Evolutionary conservation across 768 basidiomycete genomes (phyloP), one percentile per base, ranked within the genome.

Genomic region (Cyclocybe cylindracea): DNA sequence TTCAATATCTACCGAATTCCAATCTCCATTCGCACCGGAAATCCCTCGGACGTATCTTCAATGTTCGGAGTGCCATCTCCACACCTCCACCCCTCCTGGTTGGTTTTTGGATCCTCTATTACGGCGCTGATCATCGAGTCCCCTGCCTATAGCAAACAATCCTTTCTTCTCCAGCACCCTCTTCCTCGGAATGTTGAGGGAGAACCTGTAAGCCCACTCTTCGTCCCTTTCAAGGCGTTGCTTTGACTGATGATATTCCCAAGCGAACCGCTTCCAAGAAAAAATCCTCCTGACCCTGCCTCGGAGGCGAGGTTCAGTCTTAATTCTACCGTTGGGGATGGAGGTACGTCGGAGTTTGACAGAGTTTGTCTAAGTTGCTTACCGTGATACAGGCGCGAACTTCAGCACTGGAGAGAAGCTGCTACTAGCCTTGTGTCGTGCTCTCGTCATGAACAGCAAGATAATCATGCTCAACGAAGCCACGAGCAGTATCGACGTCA

Each of bases 401-500:
- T 85, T 78, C 61, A 83, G 80, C 53, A 82, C 80, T 2, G 86
- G 86, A 13, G 86, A 87, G 65, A 80, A 80, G 52, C 85, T 87
- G 57, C 69, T 87, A 39, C 72, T 86, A 8, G 83, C 84, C 5
- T 66, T 88, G 5, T 79, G 79, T 57, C 74, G 86, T 29, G 84
- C 84, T 0, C 69, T 88, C 13, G 80, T 83, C 33, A 83, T 83
- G 65, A 78, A 81, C 40, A 82, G 80, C 59, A 72, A 74, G 11
- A 78, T 87, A 51, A 79, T 86, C 43, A 69, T 83, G 24, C 63
- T 84, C 57, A 84, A 86, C 56, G 85, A 86, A 68, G 82, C 82
- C 0, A 84, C 82, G 0, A 81, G 79, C 48, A 80, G 71, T 45
- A 83, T 85, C 45, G 84, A 85, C 53, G 78, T 79, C 5, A 83